Evolutionary conservation across 345 rosid species (phyloP).

Genomic region (Arabis alpina): DNA sequence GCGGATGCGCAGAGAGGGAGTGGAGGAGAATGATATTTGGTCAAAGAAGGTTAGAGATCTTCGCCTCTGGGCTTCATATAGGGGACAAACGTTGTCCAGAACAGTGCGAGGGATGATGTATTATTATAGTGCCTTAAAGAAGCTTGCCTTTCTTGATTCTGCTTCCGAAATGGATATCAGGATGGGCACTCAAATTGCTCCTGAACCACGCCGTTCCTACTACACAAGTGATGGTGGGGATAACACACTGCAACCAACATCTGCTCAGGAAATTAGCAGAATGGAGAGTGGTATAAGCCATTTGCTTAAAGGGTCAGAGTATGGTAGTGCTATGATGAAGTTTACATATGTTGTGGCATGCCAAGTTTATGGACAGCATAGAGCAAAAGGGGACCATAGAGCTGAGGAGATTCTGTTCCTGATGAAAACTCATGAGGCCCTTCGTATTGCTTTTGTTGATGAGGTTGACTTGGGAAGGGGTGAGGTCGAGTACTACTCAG

Average conservation of each 20-base stretch:
- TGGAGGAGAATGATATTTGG: conserved; percentile 80
- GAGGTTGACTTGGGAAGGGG: conserved; percentile 70
- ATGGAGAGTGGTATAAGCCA: conserved; percentile 59
- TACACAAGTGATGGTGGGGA: conserved; percentile 42
- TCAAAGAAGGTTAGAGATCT: conserved; percentile 65
- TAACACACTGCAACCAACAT: conserved; percentile 40
- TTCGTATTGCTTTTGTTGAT: conserved; percentile 94
- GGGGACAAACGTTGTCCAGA: conserved; percentile 94
- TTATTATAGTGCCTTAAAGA: conserved; percentile 82
- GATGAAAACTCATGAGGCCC: conserved; percentile 90
- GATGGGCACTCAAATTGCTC: conserved; percentile 53
- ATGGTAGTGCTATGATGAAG: conserved; percentile 94
- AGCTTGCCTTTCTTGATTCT: conserved; percentile 83
- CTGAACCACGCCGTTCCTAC: conserved; percentile 41
- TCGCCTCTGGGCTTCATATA: conserved; percentile 91
- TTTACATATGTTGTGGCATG: conserved; percentile 94
- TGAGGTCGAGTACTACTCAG: conserved; percentile 80
- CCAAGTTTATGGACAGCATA: conserved; percentile 93
- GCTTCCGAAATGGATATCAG: conserved; percentile 86
- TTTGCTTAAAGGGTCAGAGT: conserved; percentile 80
- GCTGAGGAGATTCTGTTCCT: conserved; percentile 84
- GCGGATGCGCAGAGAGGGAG: conserved; percentile 84
- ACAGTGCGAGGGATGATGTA: conserved; percentile 95
- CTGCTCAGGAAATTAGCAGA: conserved; percentile 69
- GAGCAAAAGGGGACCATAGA: conserved; percentile 83